A percentile compares a stretch with the other conserved stretches of the same genome.
phyloP scores from a whole-genome alignment of 73 alveolate species.

The Urostyla sp. region DNA sequence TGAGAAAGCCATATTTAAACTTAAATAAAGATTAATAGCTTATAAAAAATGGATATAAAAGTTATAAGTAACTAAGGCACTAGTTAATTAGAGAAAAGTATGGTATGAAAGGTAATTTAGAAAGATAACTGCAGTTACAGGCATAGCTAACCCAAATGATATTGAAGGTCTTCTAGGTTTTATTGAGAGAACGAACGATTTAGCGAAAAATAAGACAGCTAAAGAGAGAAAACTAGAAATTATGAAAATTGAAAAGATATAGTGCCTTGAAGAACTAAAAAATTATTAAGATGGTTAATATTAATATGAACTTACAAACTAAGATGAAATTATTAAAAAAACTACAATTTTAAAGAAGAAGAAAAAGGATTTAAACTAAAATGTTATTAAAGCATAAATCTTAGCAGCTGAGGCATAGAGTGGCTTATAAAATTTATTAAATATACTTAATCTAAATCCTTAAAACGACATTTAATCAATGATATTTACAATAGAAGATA shows the following conservation, averaged over 20 bases:
- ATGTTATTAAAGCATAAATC: constrained; percentile 3
- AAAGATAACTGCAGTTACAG: constrained; percentile 61
- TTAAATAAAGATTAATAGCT: constrained; percentile 34
- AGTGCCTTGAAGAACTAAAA: constrained; percentile 43
- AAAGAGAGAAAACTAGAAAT: constrained; percentile 54
- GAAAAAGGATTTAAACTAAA: neutral
- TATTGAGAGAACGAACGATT: constrained; percentile 45
- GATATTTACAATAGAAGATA: neutral
- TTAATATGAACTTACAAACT: constrained; percentile 29
- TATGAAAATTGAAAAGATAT: constrained; percentile 46
- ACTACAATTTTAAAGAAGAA: neutral
- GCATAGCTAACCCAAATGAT: constrained; percentile 63
- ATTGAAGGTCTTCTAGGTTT: constrained; percentile 56
- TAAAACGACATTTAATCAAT: neutral
- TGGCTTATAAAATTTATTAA: constrained; percentile 32
- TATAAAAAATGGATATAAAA: constrained; percentile 47
- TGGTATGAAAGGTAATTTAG: constrained; percentile 49
- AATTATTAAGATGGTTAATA: constrained; percentile 12
- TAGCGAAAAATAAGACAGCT: constrained; percentile 37
- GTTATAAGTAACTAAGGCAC: constrained; percentile 56
- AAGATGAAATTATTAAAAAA: neutral
- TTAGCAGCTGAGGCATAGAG: constrained; percentile 6
- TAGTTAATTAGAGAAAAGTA: constrained; percentile 45
- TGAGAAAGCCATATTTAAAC: constrained; percentile 37
- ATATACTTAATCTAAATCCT: neutral